phyloP scores from a whole-genome alignment of 352 stramenopile species.

The Pythium plurisporium region DNA sequence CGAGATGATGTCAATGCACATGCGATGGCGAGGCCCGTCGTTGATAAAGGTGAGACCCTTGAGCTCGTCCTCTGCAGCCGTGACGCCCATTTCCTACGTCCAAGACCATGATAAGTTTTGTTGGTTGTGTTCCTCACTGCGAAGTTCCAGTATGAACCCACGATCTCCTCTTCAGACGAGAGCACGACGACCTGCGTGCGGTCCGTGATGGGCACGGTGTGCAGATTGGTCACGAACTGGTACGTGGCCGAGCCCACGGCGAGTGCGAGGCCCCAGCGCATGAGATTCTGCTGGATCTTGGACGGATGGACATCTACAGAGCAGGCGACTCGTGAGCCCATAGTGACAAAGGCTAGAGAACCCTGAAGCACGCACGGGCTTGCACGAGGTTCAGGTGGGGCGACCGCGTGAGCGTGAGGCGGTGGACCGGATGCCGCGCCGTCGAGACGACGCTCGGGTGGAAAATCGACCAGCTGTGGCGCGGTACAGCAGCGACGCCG shows the following conservation, averaged over 20 bases:
- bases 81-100: conserved; percentile 42
- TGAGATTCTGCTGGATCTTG: conserved; percentile 34
- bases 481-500: background rate
- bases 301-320: conserved; percentile 40
- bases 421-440: conserved; percentile 2
- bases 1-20: conserved; percentile 58
- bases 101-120: background rate
- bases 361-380: background rate
- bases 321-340: background rate
- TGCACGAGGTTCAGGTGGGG: conserved; percentile 10
- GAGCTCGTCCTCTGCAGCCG: conserved; percentile 40
- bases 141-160: background rate
- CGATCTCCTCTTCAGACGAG: conserved; percentile 42
- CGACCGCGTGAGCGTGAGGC: background rate
- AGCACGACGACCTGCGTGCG: conserved; percentile 66
- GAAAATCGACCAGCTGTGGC: conserved; percentile 14
- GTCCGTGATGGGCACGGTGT: conserved; percentile 60
- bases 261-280: conserved; percentile 37
- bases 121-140: background rate
- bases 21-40: conserved; percentile 34
- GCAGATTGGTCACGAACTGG: conserved; percentile 68
- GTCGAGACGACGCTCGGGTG: background rate
- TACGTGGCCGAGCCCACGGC: conserved; percentile 46
- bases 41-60: conserved; percentile 32
- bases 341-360: background rate